Conservation (phyloP, 1,284 basidiomycete species). For the Naganishia liquefaciens region DNA sequence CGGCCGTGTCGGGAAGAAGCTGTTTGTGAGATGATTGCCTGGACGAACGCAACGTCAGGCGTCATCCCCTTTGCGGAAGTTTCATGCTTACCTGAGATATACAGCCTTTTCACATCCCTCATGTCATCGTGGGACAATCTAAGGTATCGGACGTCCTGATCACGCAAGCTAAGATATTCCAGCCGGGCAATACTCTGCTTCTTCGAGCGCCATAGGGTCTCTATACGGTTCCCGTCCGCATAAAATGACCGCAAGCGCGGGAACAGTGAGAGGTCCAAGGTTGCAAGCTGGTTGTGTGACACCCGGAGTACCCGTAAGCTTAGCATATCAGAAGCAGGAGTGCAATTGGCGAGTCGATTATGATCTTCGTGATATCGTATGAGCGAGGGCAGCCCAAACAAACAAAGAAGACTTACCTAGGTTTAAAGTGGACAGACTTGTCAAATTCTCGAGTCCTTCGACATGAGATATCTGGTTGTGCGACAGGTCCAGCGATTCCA, state of each 20-base stretch:
- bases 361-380: slow-evolving; percentile 60
- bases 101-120: slow-evolving; percentile 86
- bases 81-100: slow-evolving; percentile 75
- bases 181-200: slow-evolving; percentile 66
- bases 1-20: slow-evolving; percentile 63
- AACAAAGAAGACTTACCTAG: slow-evolving; percentile 63
- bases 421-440: slow-evolving; percentile 70
- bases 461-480: slow-evolving; percentile 70
- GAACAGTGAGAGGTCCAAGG: slow-evolving; percentile 68
- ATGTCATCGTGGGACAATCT: slow-evolving; percentile 67
- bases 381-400: neutral
- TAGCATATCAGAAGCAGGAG: slow-evolving; percentile 56
- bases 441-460: slow-evolving; percentile 64
- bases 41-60: neutral
- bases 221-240: slow-evolving; percentile 80
- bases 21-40: slow-evolving; percentile 53
- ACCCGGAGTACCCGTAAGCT: slow-evolving; percentile 79
- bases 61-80: neutral
- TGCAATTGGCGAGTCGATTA: slow-evolving; percentile 57
- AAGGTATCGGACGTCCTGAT: slow-evolving; percentile 72
- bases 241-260: slow-evolving; percentile 84
- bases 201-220: slow-evolving; percentile 56
- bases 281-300: slow-evolving; percentile 75
- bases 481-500: slow-evolving; percentile 82
- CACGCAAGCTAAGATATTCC: slow-evolving; percentile 87